These are phyloP conservation scores for Diplodia seriata DNA, from an alignment of 2,329 filamentous ascomycete species.

Conservation along the genomic window DNA sequence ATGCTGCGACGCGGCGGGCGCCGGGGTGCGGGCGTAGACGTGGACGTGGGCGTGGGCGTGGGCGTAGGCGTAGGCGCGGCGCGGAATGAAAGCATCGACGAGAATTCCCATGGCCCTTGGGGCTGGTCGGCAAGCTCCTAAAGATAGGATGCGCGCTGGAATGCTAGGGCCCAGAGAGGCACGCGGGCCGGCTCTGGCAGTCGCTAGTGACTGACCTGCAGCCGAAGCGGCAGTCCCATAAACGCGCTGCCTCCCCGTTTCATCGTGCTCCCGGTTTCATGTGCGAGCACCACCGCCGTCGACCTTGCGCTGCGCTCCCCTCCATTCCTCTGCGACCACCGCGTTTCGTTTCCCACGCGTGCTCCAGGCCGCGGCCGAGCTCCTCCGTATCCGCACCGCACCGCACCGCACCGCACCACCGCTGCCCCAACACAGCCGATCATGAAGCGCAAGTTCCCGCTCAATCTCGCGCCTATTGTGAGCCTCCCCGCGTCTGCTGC, in stretches of 20 bases:
- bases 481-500: background rate
- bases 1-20: too few relatives aligned
- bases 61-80: background rate
- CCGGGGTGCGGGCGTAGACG: too few relatives aligned
- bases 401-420: background rate
- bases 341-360: slow-evolving; percentile 22
- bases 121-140: slow-evolving; percentile 12
- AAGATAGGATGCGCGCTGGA: slow-evolving; percentile 25
- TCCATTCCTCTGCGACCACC: slow-evolving; percentile 20
- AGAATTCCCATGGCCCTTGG: background rate
- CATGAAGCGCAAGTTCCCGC: slow-evolving; percentile 55
- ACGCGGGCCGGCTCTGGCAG: slow-evolving; percentile 17
- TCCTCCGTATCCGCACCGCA: slow-evolving; percentile 4
- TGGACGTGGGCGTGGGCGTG: too few relatives aligned
- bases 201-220: slow-evolving; percentile 13
- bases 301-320: slow-evolving; percentile 9
- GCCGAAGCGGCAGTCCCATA: slow-evolving; percentile 25
- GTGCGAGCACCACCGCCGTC: slow-evolving; percentile 21
- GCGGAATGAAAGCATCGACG: slow-evolving; percentile 8
- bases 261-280: slow-evolving; percentile 27
- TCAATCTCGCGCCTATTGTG: slow-evolving; percentile 52
- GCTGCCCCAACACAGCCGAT: background rate
- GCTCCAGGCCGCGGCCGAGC: slow-evolving; percentile 19
- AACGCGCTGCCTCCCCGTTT: slow-evolving; percentile 24
- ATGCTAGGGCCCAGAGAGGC: slow-evolving; percentile 14